Base-by-base conservation (phyloP, 108 stramenopile genomes). In the Schizochytrium sp. region DNA sequence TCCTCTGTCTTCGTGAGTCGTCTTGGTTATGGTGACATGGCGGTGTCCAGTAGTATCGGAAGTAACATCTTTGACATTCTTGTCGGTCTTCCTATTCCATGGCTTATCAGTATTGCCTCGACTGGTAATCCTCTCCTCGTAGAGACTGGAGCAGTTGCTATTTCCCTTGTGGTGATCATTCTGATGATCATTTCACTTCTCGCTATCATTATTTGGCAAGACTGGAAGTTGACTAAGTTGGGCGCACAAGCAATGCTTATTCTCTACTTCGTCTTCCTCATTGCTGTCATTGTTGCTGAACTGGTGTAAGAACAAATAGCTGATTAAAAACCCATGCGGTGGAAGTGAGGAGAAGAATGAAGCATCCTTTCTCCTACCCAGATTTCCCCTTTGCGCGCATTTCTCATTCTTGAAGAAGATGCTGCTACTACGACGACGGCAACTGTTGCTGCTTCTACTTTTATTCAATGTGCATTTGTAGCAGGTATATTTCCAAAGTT, bases 211-310 rank as follows among this genome's bases (percentile, higher is more conserved):
- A 59, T 90, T 47, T 17, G 10, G 19, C 72, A 49, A 8, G 56
- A 69, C 38, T 90, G 90, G 90, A 88, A 50, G 57, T 47, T 90
- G 53, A 69, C 49, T 38, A n/a, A 50, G 56, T 28, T 19, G 46
- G 87, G 88, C 42, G 90, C 87, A 10, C 3, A 2, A 42, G 56
- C 72, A 46, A 90, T 90, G 90, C 88, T 90, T 28, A 8, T 53
- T 13, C 72, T 90, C 12, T 90, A 90, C 72, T 56, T 45, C 8
- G 3, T 90, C 72, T 90, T 90, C 72, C 61, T 90, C 13, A 57
- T 56, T 73, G 38, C 28, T 15, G 28, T 28, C 5, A 55, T 89
- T 46, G 1, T 3, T 2, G 13, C 3, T 41, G 72, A 89, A 50
- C 41, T 89, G 46, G 46, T 55, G 10, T 69, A 69, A 44, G 8